Evolutionary conservation across 73 alveolate genomes (phyloP).

Genomic region (Effrenium voratum): DNA sequence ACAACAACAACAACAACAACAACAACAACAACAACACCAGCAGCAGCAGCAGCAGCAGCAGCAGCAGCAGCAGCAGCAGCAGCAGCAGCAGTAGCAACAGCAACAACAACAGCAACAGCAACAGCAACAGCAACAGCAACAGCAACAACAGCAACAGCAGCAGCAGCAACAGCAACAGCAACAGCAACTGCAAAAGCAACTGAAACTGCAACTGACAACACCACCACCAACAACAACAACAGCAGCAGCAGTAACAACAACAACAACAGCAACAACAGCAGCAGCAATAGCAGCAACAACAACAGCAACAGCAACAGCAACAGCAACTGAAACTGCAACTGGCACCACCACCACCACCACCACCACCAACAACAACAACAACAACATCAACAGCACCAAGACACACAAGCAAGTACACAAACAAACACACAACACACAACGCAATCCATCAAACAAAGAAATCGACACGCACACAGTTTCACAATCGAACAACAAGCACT

Average conservation of each 20-base stretch:
- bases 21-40: too few species aligned
- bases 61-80: neutral
- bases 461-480: too few species aligned
- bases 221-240: neutral
- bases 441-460: too few species aligned
- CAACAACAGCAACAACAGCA: neutral
- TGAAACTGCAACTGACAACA: neutral
- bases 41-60: neutral
- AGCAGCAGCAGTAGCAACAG: neutral
- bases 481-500: too few species aligned
- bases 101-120: neutral
- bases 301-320: neutral
- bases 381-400: too few species aligned
- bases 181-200: neutral
- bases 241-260: neutral
- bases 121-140: neutral
- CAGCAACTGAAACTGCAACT: neutral
- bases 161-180: neutral
- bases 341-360: too few species aligned
- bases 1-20: too few species aligned
- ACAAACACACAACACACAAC: too few species aligned
- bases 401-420: too few species aligned
- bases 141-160: neutral
- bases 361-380: too few species aligned
- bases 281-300: neutral